Conservation (phyloP, 371 early-diverging fungal genomes). For the Conidiobolus incongruus region DNA sequence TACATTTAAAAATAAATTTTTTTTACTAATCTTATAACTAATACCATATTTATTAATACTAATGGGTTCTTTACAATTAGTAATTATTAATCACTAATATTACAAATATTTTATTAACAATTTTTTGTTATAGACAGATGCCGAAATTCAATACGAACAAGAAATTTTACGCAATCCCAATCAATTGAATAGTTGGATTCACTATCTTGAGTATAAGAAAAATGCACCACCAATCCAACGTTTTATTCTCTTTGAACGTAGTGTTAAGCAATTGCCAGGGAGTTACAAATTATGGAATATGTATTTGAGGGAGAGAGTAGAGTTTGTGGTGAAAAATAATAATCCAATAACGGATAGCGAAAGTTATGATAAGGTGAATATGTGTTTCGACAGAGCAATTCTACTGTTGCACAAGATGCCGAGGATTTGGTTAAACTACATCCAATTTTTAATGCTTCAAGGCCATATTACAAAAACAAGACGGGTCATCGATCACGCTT, state of each 20-base stretch:
- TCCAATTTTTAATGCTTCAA: slow-evolving; percentile 42
- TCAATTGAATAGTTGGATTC: slow-evolving; percentile 61
- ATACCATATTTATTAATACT: too few relatives aligned
- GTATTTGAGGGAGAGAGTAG: slow-evolving; percentile 53
- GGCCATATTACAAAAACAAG: slow-evolving; percentile 48
- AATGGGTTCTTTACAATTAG: too few relatives aligned
- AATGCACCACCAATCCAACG: slow-evolving; percentile 20
- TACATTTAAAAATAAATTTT: too few relatives aligned
- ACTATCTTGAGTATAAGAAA: slow-evolving; percentile 73
- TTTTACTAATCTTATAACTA: too few relatives aligned
- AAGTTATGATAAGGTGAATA: slow-evolving; percentile 38
- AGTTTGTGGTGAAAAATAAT: slow-evolving; percentile 17
- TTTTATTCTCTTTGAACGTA: slow-evolving; percentile 65
- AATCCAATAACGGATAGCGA: slow-evolving; percentile 20
- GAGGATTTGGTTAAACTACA: slow-evolving; percentile 57
- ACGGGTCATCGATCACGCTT: slow-evolving; percentile 70
- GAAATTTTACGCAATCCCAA: slow-evolving; percentile 71
- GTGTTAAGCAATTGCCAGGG: slow-evolving; percentile 66
- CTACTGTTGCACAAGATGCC: slow-evolving; percentile 85
- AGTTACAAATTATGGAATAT: slow-evolving; percentile 89
- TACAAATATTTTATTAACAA: too few relatives aligned
- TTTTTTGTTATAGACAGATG: slow-evolving; percentile 34
- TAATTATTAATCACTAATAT: too few relatives aligned
- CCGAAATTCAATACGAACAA: slow-evolving; percentile 70
- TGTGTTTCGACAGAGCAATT: slow-evolving; percentile 66